Percentiles rank a stretch among this genome's conserved stretches.
phyloP scores from a whole-genome alignment of 352 stramenopile species.

The Saprolegnia diclina region DNA sequence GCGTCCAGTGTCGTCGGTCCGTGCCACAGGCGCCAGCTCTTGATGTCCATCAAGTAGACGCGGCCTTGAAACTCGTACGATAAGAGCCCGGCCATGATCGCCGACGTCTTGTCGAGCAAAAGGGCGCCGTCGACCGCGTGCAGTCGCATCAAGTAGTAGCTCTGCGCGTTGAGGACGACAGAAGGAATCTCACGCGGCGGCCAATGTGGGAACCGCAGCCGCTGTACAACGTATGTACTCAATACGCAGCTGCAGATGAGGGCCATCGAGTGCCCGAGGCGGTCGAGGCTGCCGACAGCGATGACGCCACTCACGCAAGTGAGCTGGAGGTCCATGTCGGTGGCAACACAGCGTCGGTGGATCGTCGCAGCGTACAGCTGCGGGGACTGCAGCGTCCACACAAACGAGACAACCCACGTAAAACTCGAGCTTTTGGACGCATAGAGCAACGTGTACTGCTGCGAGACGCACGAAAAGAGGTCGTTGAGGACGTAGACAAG shows the following conservation, averaged over 20 bases:
- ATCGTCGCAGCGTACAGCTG: background rate
- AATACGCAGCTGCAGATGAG: background rate
- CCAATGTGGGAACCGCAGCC: background rate
- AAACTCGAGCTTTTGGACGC: background rate
- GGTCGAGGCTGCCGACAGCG: background rate
- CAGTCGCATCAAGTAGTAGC: constrained; percentile 3
- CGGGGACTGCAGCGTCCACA: background rate
- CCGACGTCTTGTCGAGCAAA: constrained; percentile 3
- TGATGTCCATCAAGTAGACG: background rate
- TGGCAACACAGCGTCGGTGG: background rate
- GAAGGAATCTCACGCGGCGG: background rate
- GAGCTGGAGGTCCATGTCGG: background rate
- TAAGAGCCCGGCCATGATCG: constrained; percentile 8
- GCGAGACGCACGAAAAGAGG: background rate
- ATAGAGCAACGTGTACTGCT: background rate
- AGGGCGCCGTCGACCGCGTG: background rate
- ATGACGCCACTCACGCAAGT: background rate
- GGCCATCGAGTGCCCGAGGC: background rate
- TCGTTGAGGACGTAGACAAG: constrained; percentile 3
- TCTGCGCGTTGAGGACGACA: background rate
- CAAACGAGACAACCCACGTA: background rate
- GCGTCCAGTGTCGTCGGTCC: no score
- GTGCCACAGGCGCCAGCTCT: background rate
- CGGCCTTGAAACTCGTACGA: background rate
- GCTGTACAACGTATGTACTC: background rate